Percentiles rank a stretch among this genome's conserved stretches.
phyloP scores from a whole-genome alignment of 371 early-diverging fungal species.

The Mucor velutinosus region DNA sequence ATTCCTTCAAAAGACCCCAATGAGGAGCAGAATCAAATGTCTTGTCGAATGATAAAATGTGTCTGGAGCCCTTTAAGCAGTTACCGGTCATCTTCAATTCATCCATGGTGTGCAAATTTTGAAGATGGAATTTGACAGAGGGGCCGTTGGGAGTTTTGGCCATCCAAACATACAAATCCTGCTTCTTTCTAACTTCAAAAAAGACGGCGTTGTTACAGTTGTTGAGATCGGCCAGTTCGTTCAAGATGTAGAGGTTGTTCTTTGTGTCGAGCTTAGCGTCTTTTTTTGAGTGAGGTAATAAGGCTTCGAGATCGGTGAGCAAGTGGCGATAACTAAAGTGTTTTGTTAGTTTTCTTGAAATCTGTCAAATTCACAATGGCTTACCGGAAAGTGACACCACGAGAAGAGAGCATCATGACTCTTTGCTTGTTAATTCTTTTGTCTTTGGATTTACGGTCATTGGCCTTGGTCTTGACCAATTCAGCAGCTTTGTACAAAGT shows the following conservation, averaged over 20 bases:
- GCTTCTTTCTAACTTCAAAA: constrained; percentile 92
- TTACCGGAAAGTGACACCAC: constrained; percentile 89
- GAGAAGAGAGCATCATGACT: constrained; percentile 85
- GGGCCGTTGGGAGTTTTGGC: constrained; percentile 95
- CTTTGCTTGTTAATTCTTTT: constrained; percentile 82
- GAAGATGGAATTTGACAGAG: constrained; percentile 92
- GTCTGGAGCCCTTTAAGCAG: constrained; percentile 95
- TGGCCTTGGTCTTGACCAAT: constrained; percentile 29
- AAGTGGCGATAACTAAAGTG: constrained; percentile 84
- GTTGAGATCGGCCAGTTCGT: constrained; percentile 94
- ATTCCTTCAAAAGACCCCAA: constrained; percentile 84
- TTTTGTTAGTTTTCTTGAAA: not conserved
- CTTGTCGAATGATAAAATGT: constrained; percentile 91
- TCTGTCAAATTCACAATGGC: not conserved
- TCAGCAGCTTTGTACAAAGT: constrained; percentile 43
- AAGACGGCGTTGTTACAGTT: constrained; percentile 97
- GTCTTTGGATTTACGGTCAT: constrained; percentile 34
- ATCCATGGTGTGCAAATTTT: constrained; percentile 98
- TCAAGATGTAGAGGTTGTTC: constrained; percentile 82
- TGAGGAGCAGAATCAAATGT: constrained; percentile 87
- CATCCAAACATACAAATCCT: constrained; percentile 96
- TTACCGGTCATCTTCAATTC: constrained; percentile 98
- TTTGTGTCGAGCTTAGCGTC: constrained; percentile 94
- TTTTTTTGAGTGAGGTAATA: constrained; percentile 95
- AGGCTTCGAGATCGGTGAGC: constrained; percentile 80